Conservation (phyloP, 2,329 filamentous ascomycete species). For the Fusarium sterilihyphosum region DNA sequence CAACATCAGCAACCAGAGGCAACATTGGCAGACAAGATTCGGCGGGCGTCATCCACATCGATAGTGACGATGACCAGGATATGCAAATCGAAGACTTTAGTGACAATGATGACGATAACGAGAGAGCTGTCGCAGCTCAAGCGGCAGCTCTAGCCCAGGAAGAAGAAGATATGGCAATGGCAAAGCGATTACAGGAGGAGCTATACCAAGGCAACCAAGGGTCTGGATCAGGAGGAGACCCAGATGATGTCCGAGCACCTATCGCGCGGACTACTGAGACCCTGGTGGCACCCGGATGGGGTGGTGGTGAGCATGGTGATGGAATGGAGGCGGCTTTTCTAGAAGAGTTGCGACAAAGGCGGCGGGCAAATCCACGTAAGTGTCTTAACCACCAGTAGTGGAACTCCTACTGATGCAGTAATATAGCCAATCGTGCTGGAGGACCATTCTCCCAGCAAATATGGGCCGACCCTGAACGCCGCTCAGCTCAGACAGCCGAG, state of each 20-base stretch:
- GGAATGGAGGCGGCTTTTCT: conserved; percentile 68
- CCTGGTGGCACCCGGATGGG: conserved; percentile 74
- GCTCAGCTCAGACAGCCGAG: conserved; percentile 46
- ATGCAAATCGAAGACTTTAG: conserved; percentile 53
- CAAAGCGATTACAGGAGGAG: conserved; percentile 89
- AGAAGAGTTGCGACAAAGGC: conserved; percentile 68
- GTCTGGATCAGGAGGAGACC: conserved; percentile 48
- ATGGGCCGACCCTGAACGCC: conserved; percentile 46
- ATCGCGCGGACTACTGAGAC: conserved; percentile 93
- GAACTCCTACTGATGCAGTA: conserved; percentile 2
- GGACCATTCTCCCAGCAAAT: conserved; percentile 54
- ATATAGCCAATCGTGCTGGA: conserved; percentile 36
- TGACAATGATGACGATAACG: conserved; percentile 52
- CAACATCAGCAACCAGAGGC: conserved; percentile 43
- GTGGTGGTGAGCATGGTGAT: conserved; percentile 61
- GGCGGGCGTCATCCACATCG: conserved; percentile 69
- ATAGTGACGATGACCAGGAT: conserved; percentile 53
- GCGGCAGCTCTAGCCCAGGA: conserved; percentile 63
- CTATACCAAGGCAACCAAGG: conserved; percentile 71
- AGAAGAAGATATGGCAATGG: conserved; percentile 95
- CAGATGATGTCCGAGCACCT: conserved; percentile 82
- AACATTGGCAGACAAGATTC: conserved; percentile 49
- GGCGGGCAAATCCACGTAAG: conserved; percentile 47
- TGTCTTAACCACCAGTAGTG: not conserved
- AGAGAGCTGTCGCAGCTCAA: conserved; percentile 53